Percentiles rank a stretch among this genome's conserved stretches.
phyloP scores from a whole-genome alignment of 305 asterid genomes.

The Solanum chacoense region DNA sequence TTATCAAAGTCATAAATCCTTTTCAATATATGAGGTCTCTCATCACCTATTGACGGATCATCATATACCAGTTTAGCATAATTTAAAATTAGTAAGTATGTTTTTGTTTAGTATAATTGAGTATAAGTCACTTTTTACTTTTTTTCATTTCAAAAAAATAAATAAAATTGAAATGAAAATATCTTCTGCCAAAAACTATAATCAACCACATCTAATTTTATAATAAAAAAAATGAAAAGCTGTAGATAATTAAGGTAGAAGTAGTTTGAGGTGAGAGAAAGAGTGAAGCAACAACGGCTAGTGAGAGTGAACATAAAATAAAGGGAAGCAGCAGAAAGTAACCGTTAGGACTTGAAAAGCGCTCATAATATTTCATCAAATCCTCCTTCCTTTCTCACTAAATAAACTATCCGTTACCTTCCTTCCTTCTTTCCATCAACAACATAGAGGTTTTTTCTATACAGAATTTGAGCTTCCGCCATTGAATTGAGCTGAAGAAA shows the following conservation, averaged over 20 bases:
- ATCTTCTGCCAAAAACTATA: neutral
- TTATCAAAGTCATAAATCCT: neutral
- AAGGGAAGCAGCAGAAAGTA: neutral
- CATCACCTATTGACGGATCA: neutral
- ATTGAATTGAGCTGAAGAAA: neutral
- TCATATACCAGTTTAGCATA: neutral
- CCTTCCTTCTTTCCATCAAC: neutral
- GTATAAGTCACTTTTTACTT: no score
- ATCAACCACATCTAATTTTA: neutral
- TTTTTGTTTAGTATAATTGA: no score
- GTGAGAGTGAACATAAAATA: neutral
- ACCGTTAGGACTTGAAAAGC: neutral
- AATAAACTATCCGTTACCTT: slow-evolving; percentile 6
- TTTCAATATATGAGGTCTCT: neutral
- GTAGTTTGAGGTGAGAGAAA: neutral
- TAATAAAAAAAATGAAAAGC: no score
- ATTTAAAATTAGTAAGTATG: neutral
- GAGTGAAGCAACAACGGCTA: neutral
- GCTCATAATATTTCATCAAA: neutral
- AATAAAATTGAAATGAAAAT: no score
- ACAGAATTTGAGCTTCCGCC: neutral
- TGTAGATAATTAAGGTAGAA: neutral
- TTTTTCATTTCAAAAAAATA: no score
- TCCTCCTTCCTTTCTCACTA: neutral
- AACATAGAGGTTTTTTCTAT: neutral